Base-by-base conservation (phyloP, 805 yeast species). In the Pichia rugopelliculosa region DNA sequence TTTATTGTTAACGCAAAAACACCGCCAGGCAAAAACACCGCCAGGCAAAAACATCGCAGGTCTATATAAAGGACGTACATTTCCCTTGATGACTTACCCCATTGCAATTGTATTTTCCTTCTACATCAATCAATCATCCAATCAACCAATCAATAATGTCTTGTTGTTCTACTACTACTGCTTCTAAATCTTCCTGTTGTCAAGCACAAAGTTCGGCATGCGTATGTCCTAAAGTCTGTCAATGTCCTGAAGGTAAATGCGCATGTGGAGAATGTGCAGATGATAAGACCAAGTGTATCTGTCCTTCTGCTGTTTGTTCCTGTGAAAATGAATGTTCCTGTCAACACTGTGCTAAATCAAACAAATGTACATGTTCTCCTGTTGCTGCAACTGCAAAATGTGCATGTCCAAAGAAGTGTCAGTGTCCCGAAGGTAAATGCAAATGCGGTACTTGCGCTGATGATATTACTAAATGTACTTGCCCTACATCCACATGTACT, bases 331-430 rank as follows among this genome's bases (percentile, higher is more conserved):
- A 24, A 5, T 47, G 50, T 23, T 47, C 50, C 6, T 30, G 34
- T 30, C 8, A 8, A 3, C 34, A 30, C n/a, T 30, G 34, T 30
- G 8, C 34, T 30, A 18, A 3, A 30, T 30, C 34, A 30, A n/a
- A n/a, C 18, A 30, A 30, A 30, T 30, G 34, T 30, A 15, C 34
- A 15, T 30, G 34, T 30, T 30, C 34, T n/a, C 7, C 18, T 2
- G 6, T 15, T 30, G 17, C n/a, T 30, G 13, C 36, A 9, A 39
- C 39, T 33, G 21, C 22, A 9, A 39, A 41, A 37, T 51, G 54
- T 27, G 38, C 44, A 10, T 50, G 53, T 37, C 47, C 53, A 34
- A 50, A 50, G 36, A 41, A 41, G 30, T 50, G 53, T 17, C 46
- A 46, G 41, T 46, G 50, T 37, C 40, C 39, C 36, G 48, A 21